phyloP scores from a whole-genome alignment of 2,329 filamentous ascomycete genomes.

The Cercospora sojina region DNA sequence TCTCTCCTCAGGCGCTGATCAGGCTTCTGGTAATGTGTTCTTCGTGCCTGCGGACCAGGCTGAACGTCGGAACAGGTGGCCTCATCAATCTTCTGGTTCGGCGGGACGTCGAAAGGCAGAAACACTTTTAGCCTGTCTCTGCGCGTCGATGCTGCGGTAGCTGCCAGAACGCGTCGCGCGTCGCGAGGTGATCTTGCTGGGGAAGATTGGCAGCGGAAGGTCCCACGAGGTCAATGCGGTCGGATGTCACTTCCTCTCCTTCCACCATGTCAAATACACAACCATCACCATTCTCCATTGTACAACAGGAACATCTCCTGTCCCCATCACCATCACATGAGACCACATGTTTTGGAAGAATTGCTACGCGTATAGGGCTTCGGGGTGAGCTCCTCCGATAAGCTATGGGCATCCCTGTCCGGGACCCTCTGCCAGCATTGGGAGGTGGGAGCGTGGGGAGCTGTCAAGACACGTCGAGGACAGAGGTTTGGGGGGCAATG shows the following conservation, averaged over 20 bases:
- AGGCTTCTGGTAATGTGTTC: neutral
- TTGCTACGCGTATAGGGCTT: neutral
- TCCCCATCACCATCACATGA: neutral
- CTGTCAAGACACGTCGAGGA: neutral
- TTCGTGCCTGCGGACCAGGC: neutral
- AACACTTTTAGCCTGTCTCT: neutral
- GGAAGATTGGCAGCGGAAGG: neutral
- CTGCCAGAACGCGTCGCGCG: neutral
- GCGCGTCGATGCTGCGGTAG: neutral
- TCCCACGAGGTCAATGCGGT: neutral
- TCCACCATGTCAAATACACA: neutral
- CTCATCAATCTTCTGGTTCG: neutral
- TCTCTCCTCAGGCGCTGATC: neutral
- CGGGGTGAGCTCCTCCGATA: conserved; percentile 10
- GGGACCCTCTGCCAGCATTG: neutral
- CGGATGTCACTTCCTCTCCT: neutral
- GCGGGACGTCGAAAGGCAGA: neutral
- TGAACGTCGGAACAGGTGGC: neutral
- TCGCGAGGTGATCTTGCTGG: neutral
- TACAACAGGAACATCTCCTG: neutral
- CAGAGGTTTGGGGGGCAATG: conserved; percentile 10
- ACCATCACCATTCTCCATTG: neutral
- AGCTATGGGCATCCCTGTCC: neutral
- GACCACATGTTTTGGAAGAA: neutral
- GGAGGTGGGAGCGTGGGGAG: neutral